Evolutionary conservation across 208 protist genomes (phyloP).

Genomic region (Acanthamoeba lenticulata): DNA sequence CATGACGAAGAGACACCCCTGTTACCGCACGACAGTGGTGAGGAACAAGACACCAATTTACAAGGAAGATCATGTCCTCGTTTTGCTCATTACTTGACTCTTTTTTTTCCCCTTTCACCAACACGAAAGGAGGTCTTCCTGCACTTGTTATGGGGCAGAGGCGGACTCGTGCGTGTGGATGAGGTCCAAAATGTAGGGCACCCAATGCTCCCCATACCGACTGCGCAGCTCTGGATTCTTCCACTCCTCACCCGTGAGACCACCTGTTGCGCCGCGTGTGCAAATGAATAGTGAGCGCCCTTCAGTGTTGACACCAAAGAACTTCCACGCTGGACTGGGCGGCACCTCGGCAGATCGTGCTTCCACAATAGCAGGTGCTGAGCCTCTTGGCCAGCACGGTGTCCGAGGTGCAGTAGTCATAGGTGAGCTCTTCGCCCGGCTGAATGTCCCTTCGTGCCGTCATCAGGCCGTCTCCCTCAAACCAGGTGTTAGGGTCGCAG

Average conservation of each 20-base stretch:
- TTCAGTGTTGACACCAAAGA: background rate
- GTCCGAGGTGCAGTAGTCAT: constrained; percentile 56
- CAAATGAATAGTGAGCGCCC: too few species aligned
- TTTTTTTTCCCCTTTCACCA: too few species aligned
- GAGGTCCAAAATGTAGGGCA: background rate
- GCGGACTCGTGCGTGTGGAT: background rate
- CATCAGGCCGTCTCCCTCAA: constrained; percentile 51
- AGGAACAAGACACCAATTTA: too few species aligned
- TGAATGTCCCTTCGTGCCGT: constrained; percentile 58
- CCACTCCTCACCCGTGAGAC: constrained; percentile 41
- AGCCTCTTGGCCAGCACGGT: constrained; percentile 7
- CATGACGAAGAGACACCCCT: too few species aligned
- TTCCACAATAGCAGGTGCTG: constrained; percentile 17
- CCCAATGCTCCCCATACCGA: background rate
- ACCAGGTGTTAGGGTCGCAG: constrained; percentile 61
- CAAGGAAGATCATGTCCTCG: too few species aligned
- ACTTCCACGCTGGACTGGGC: background rate
- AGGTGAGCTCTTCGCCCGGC: constrained; percentile 54
- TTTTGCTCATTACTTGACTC: too few species aligned
- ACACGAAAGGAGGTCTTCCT: background rate
- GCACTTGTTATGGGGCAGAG: background rate
- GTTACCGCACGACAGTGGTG: too few species aligned
- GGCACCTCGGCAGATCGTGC: background rate
- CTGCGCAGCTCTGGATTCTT: background rate
- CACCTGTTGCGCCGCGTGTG: too few species aligned